Conservation (phyloP, 2,329 filamentous ascomycete genomes). For the Phaeosphaeria sp. region DNA sequence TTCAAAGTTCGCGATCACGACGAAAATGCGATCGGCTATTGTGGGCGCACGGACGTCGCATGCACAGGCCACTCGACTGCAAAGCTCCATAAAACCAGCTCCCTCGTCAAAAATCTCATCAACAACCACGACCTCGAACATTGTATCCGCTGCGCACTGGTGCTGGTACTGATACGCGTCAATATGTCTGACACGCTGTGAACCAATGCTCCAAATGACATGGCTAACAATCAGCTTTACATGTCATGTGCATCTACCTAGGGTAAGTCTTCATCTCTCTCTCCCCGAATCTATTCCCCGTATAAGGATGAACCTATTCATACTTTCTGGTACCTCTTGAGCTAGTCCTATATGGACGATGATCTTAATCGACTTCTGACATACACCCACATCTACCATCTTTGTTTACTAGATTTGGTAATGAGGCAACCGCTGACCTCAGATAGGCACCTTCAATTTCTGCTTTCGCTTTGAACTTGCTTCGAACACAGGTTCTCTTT, state of each 20-base stretch:
- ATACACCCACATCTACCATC: constrained; percentile 8
- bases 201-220: background rate
- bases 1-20: constrained; percentile 21
- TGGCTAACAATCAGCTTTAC: background rate
- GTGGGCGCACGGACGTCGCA: constrained; percentile 3
- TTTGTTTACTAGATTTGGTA: constrained; percentile 1
- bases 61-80: background rate
- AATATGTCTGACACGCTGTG: background rate
- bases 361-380: constrained; percentile 49
- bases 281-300: background rate
- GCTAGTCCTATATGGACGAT: constrained; percentile 50
- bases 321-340: constrained; percentile 81
- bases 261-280: background rate
- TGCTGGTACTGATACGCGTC: no score
- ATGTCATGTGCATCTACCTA: background rate
- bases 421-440: background rate
- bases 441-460: background rate
- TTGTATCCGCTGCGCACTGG: background rate
- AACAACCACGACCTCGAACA: background rate
- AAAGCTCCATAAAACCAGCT: background rate
- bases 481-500: background rate
- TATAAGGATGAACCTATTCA: constrained; percentile 31
- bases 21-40: constrained; percentile 28
- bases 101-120: constrained; percentile 9
- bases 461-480: background rate